Conservation (phyloP, 768 basidiomycete species). For the Rhodotorula paludigena region DNA sequence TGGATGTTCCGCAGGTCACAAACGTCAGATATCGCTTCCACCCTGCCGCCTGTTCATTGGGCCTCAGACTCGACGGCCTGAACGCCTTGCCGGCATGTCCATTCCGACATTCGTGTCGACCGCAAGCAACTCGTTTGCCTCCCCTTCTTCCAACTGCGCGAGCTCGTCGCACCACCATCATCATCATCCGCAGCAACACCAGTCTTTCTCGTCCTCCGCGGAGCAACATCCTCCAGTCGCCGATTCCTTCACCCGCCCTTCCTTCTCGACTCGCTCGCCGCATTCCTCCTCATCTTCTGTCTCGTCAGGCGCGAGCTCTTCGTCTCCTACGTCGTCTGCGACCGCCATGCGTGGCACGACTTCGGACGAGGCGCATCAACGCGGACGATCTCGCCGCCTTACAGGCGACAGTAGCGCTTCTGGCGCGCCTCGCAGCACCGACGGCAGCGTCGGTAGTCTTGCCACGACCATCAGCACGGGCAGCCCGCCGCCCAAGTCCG, state of each 20-base stretch:
- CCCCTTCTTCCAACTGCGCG: too few relatives aligned
- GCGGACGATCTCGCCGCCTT: background rate
- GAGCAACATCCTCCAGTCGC: background rate
- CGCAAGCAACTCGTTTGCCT: too few relatives aligned
- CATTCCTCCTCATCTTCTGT: conserved; percentile 8
- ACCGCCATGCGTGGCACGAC: background rate
- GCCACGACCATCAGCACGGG: conserved; percentile 25
- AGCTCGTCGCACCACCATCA: too few relatives aligned
- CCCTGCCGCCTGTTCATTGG: too few relatives aligned
- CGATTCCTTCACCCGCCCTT: background rate
- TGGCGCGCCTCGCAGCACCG: background rate
- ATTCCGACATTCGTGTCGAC: too few relatives aligned
- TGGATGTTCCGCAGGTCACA: too few relatives aligned
- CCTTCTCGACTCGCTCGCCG: background rate
- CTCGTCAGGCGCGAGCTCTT: background rate
- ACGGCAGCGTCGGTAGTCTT: conserved; percentile 21
- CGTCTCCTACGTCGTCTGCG: background rate
- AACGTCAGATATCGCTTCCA: too few relatives aligned
- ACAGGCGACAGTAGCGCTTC: background rate
- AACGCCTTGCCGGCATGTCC: too few relatives aligned
- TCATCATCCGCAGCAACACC: too few relatives aligned
- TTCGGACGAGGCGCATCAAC: background rate
- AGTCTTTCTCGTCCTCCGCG: background rate
- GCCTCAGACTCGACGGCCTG: too few relatives aligned
- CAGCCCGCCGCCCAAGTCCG: background rate